A percentile compares a stretch with the other conserved stretches of the same genome.
Evolutionary conservation across 2,329 filamentous ascomycete genomes (phyloP).

Genomic region (Ophiocordyceps robertsii): DNA sequence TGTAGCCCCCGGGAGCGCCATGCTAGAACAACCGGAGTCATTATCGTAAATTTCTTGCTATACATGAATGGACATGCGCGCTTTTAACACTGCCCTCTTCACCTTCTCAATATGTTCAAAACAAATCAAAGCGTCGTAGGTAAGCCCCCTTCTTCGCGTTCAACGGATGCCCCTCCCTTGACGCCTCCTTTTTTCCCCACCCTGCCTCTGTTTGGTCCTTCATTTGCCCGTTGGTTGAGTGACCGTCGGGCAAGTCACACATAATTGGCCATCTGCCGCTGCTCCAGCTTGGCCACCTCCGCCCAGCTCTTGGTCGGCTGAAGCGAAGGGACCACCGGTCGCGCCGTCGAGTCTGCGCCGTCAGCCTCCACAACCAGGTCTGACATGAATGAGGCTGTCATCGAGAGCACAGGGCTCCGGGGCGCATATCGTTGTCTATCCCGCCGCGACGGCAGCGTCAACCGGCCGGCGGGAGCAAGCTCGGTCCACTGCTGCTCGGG

Average conservation of each 20-base stretch:
- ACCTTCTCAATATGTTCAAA: neutral
- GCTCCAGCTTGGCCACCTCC: slow-evolving; percentile 20
- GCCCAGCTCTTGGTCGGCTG: slow-evolving; percentile 26
- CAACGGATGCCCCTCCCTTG: too few relatives aligned
- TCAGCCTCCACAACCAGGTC: slow-evolving; percentile 3
- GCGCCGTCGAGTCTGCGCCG: slow-evolving; percentile 6
- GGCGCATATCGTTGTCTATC: slow-evolving; percentile 4
- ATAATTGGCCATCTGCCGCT: neutral
- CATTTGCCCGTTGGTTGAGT: neutral
- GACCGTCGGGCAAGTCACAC: neutral
- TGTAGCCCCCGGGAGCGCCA: too few relatives aligned
- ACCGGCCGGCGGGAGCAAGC: slow-evolving; percentile 4
- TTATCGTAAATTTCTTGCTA: neutral
- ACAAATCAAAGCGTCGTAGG: too few relatives aligned
- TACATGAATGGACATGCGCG: too few relatives aligned
- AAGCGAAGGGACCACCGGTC: slow-evolving; percentile 15
- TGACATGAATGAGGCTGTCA: slow-evolving; percentile 12
- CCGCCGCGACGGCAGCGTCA: neutral
- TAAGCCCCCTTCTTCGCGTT: too few relatives aligned
- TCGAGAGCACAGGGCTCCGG: slow-evolving; percentile 11
- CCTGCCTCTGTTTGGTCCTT: neutral
- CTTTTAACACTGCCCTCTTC: neutral
- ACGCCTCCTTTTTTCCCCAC: neutral
- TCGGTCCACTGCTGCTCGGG: slow-evolving; percentile 9
- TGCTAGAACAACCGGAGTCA: neutral